Conservation (phyloP, 306 rosid genomes). For the Carpinus fangiana region DNA sequence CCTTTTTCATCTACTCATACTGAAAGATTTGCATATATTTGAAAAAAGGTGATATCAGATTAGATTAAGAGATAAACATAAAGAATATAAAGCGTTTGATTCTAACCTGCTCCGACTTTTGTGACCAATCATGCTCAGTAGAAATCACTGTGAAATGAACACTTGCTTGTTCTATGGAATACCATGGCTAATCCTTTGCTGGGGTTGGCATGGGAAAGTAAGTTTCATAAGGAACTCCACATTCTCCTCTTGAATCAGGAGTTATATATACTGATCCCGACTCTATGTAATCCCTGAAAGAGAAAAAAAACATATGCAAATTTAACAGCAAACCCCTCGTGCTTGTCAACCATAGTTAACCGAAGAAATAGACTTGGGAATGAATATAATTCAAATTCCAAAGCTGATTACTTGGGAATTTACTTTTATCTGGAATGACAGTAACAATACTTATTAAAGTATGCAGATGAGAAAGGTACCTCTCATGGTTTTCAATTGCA, state of each 20-base stretch:
- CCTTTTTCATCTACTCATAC: constrained; percentile 80
- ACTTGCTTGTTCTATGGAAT: constrained; percentile 79
- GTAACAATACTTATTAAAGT: neutral
- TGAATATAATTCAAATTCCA: neutral
- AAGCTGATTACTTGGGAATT: neutral
- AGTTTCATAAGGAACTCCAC: constrained; percentile 91
- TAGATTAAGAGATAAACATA: neutral
- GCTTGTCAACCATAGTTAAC: no score
- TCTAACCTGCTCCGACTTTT: constrained; percentile 72
- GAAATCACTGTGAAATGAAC: constrained; percentile 79
- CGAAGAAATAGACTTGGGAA: no score
- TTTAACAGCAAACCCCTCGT: neutral
- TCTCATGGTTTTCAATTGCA: constrained; percentile 90
- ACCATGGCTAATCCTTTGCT: constrained; percentile 90
- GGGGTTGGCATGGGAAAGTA: constrained; percentile 80
- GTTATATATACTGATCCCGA: constrained; percentile 57
- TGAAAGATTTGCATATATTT: constrained; percentile 27
- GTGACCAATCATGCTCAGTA: constrained; percentile 74
- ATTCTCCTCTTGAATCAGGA: constrained; percentile 95
- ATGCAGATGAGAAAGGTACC: constrained; percentile 40
- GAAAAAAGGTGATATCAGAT: constrained; percentile 13
- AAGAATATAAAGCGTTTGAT: constrained; percentile 4
- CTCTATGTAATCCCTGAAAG: constrained; percentile 56
- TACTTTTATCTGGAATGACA: neutral
- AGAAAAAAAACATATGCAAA: neutral